phyloP scores from a whole-genome alignment of 441 rosid species.

The Erodium moschatum region DNA sequence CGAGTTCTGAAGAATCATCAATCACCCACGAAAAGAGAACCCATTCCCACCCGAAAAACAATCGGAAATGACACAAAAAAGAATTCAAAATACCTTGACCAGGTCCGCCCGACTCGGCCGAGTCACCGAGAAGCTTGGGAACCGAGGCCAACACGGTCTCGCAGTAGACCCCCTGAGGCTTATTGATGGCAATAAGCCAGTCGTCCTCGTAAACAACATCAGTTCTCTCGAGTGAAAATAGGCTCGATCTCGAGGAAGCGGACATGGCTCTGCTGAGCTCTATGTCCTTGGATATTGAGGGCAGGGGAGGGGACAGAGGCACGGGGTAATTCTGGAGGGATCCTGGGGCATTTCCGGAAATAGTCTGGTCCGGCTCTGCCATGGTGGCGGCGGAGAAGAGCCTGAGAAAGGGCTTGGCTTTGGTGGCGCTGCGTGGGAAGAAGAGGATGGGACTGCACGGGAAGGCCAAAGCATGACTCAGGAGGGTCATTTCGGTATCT shows the following conservation, averaged over 20 bases:
- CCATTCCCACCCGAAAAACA: not conserved
- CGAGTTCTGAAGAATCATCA: no score
- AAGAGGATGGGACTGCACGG: not conserved
- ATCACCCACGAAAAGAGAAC: not conserved
- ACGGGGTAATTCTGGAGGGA: slow-evolving; percentile 36
- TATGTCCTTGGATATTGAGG: slow-evolving; percentile 57
- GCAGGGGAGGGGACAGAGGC: slow-evolving; percentile 69
- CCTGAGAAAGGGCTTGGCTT: slow-evolving; percentile 16
- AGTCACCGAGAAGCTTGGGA: slow-evolving; percentile 30
- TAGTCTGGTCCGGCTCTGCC: slow-evolving; percentile 21
- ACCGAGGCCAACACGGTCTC: slow-evolving; percentile 55
- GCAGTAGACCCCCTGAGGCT: slow-evolving; percentile 76
- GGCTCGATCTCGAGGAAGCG: slow-evolving; percentile 69
- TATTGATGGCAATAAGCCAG: slow-evolving; percentile 63
- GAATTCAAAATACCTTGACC: no score
- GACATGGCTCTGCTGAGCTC: slow-evolving; percentile 68
- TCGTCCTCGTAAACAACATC: slow-evolving; percentile 65
- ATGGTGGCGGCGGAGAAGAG: slow-evolving; percentile 30
- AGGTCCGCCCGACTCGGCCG: no score
- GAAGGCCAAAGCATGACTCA: not conserved
- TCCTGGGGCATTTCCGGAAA: no score
- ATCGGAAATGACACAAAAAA: no score
- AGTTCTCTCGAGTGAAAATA: slow-evolving; percentile 38
- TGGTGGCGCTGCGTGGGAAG: not conserved
- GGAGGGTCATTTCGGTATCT: not conserved